Evolutionary conservation across 2,329 filamentous ascomycete species (phyloP).

Genomic region (Aspergillus neoniger): DNA sequence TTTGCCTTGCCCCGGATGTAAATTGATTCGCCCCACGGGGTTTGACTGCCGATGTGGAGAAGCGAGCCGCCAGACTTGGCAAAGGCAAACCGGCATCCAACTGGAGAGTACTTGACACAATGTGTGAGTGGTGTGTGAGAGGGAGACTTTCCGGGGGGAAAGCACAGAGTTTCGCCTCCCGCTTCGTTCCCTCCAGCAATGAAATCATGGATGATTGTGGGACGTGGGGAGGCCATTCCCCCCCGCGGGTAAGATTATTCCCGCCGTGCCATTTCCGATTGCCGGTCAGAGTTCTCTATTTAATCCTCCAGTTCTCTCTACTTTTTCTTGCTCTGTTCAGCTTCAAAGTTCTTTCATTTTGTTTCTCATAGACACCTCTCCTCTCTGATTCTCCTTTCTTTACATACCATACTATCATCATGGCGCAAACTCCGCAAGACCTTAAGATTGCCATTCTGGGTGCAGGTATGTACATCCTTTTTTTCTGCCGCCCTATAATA

Average conservation of each 20-base stretch:
- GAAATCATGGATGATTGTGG: constrained; percentile 16
- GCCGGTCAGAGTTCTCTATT: constrained; percentile 7
- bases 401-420: constrained; percentile 14
- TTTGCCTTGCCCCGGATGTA: constrained; percentile 1
- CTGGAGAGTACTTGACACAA: not conserved
- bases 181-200: not conserved
- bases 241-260: constrained; percentile 15
- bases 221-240: constrained; percentile 17
- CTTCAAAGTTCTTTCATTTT: not conserved
- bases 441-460: constrained; percentile 51
- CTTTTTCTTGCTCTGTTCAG: not conserved
- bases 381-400: not conserved
- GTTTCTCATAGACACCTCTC: not conserved
- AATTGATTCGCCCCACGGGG: constrained; percentile 17
- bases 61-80: not conserved
- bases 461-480: constrained; percentile 37
- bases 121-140: no score
- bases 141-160: not conserved
- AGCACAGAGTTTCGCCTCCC: no score
- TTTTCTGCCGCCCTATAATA: no score
- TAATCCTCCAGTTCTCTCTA: not conserved
- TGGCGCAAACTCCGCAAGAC: constrained; percentile 33
- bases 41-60: constrained; percentile 14
- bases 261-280: constrained; percentile 7
- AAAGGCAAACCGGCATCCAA: not conserved